A percentile compares a stretch with the other conserved stretches of the same genome.
These are phyloP conservation scores for Ogataea kodamae DNA, from an alignment of 805 yeast species.

Conservation along the genomic window DNA sequence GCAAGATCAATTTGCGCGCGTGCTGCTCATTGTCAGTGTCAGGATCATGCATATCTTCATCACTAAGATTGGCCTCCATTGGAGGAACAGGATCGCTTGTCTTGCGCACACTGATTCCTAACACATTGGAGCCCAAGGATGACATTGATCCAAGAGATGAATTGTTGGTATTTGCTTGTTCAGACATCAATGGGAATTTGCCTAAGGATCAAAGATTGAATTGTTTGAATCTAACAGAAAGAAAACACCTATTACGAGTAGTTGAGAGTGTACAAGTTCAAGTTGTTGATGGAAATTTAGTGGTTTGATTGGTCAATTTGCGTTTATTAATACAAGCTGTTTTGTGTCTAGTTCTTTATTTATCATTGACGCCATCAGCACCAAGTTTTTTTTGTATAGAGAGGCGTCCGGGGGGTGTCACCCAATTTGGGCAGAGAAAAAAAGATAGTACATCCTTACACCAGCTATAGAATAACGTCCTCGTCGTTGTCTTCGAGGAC, in stretches of 20 bases:
- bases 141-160: conserved; percentile 23
- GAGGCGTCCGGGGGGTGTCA: no score
- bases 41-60: conserved; percentile 29
- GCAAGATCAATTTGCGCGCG: conserved; percentile 27
- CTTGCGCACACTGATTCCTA: conserved; percentile 9
- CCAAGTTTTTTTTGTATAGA: conserved; percentile 3
- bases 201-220: neutral
- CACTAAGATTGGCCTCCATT: conserved; percentile 11
- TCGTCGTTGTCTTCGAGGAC: conserved; percentile 18
- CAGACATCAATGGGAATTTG: conserved; percentile 11
- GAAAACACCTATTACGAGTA: no score
- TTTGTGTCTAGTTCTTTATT: conserved; percentile 9
- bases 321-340: conserved; percentile 2
- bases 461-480: conserved; percentile 14
- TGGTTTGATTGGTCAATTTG: conserved; percentile 10
- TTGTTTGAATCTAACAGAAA: no score
- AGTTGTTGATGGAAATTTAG: neutral
- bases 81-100: conserved; percentile 5
- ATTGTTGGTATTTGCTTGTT: conserved; percentile 18
- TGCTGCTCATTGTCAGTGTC: conserved; percentile 34
- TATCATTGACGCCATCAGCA: conserved; percentile 18
- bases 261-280: no score
- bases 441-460: conserved; percentile 8
- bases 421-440: no score
- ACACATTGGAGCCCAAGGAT: conserved; percentile 15